Evolutionary conservation across 1,284 basidiomycete genomes (phyloP), one percentile per base, ranked within the genome.

Genomic region (Ceratobasidium sp.): DNA sequence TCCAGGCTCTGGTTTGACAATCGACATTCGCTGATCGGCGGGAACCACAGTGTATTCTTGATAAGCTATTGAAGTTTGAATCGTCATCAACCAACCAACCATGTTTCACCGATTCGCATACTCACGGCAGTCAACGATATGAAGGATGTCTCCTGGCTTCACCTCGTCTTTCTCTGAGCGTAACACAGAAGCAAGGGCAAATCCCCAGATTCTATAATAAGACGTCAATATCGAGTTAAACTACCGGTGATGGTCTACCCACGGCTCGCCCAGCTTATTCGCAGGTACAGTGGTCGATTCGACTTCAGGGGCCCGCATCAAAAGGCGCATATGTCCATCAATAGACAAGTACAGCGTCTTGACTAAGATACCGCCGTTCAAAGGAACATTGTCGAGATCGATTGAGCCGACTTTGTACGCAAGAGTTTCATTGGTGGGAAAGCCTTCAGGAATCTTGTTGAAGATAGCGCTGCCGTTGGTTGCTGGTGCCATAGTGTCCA

Each of bases 351-450:
- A 75, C 15, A 82, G 68, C 1, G 75, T 74, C 71, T 81, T 81
- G 64, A 81, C 52, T 17, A 84, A 76, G 60, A 82, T 69, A 3
- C 81, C 81, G 6, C 82, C 81, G 27, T 78, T 74, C 38, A 82
- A 73, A 0, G 77, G 71, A 4, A 76, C 77, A 10, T 71, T 76
- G 7, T 81, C 80, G 20, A 80, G 72, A 69, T 85, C 82, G 72
- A 85, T 79, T 10, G 73, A 80, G 43, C 80, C 76, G 73, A 22
- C 72, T 74, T 75, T 76, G 71, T 84, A 83, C n/a, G 82, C 76
- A 15, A 80, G 79, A 2, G 80, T 82, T 70, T 82, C 79, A 53
- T 82, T 82, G 0, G 82, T 82, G 54, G 82, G 77, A 3, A 85
- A 84, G 65, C 80, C 83, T 80, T 71, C 31, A 49, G 77, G 78